These are phyloP conservation scores for Bryopsis sp. DNA, from an alignment of 139 green algal species.

Conservation along the genomic window DNA sequence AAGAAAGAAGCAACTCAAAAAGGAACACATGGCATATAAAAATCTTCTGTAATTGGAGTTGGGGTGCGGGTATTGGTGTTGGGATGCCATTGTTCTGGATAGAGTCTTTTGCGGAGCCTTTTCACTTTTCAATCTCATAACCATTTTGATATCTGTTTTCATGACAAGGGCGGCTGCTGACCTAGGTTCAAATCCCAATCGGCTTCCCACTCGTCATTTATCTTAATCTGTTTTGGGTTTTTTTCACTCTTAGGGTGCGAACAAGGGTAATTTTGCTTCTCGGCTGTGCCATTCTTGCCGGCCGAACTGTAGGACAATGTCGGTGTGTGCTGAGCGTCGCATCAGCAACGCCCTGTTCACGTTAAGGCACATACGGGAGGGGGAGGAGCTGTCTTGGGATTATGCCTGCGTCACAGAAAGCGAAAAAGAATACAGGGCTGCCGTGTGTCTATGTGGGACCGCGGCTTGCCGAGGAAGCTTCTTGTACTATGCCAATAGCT, in stretches of 20 bases:
- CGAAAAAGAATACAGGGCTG: constrained; percentile 72
- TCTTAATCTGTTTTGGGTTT: too few relatives aligned
- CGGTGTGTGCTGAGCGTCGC: constrained; percentile 56
- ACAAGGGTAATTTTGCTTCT: constrained; percentile 63
- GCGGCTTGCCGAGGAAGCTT: constrained; percentile 67
- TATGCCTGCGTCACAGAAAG: constrained; percentile 79
- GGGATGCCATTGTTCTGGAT: too few relatives aligned
- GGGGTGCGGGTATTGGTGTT: too few relatives aligned
- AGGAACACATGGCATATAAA: too few relatives aligned
- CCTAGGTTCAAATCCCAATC: too few relatives aligned
- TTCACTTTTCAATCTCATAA: too few relatives aligned
- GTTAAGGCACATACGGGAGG: constrained; percentile 33
- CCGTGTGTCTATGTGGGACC: constrained; percentile 78
- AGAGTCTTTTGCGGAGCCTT: too few relatives aligned
- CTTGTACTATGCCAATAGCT: constrained; percentile 67
- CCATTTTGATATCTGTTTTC: too few relatives aligned
- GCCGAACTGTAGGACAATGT: constrained; percentile 79
- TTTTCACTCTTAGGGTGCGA: background rate
- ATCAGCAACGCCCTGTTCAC: constrained; percentile 83
- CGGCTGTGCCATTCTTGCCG: constrained; percentile 88
- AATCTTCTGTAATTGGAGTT: too few relatives aligned
- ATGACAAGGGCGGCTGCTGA: too few relatives aligned
- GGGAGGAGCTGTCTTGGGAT: constrained; percentile 84
- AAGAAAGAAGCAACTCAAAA: too few relatives aligned
- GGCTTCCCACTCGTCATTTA: too few relatives aligned